Base-by-base conservation (phyloP, 805 yeast species). In the Brettanomyces sp. region DNA sequence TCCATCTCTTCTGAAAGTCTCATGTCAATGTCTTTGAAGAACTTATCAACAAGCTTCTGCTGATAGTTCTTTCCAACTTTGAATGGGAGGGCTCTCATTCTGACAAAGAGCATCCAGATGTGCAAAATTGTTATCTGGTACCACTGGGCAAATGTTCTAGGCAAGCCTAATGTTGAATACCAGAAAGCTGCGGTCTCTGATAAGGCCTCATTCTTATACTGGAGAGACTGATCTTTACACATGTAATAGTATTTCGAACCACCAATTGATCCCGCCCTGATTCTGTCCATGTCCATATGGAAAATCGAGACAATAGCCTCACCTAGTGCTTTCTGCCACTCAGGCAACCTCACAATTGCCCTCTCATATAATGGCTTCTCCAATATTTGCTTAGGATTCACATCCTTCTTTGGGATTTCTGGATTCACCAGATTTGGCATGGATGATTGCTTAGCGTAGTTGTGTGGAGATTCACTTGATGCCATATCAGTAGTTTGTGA, bases 11-110 rank as follows among this genome's bases (percentile, higher is more conserved):
- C 86, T 47, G 83, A 77, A 64, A 93, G 72, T 60, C 95, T 79
- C 57, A 77, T 69, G 63, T 93, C 98, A 66, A 93, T 84, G 62
- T 93, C 98, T 51, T 80, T 77, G 69, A 93, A 93, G 40, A 87
- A 79, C 52, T 95, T 74, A 63, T 95, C 96, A 30, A 90, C 85
- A 36, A 93, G 66, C 60, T 88, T 88, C 65, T 90, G 96, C 64
- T 93, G 96, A 65, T 90, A 93, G 59, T 82, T 84, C 55, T 78
- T 78, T 37, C 96, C 95, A 60, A 86, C 81, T 57, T 87, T 83
- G 62, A 82, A 83, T 0, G 98, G 98, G 84, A 93, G 74, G 8
- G 95, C 95, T 63, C 99, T 80, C 96, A 93, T 90, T 60, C 99
- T 81, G 14, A 86, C 95, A 53, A 84, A 83, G 41, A 93, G 71